Evolutionary conservation across 352 stramenopile genomes (phyloP).

Genomic region (Phytopythium oedochilum): DNA sequence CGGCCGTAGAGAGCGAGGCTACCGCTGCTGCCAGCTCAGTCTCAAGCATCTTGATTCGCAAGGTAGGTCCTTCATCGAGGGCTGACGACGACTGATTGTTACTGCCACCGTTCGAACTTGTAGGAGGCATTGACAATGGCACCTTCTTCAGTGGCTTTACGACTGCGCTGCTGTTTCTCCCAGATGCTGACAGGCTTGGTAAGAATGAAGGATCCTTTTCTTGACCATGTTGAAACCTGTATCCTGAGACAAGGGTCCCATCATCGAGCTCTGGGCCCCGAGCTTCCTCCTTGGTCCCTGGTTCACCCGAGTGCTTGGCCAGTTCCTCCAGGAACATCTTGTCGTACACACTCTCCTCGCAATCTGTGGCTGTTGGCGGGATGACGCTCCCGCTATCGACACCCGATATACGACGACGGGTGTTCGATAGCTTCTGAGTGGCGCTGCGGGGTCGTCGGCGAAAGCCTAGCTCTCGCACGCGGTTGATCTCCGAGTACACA

Average conservation of each 20-base stretch:
- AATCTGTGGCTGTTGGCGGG: background rate
- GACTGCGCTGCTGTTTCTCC: background rate
- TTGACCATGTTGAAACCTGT: too few relatives aligned
- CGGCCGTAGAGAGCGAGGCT: conserved; percentile 16
- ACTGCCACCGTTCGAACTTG: background rate
- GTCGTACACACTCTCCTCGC: conserved; percentile 24
- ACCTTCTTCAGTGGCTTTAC: background rate
- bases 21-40: conserved; percentile 22
- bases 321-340: conserved; percentile 66
- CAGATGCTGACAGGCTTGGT: background rate
- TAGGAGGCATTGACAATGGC: background rate
- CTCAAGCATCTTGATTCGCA: conserved; percentile 11
- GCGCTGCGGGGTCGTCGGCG: conserved; percentile 1
- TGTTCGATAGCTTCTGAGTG: background rate
- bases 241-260: too few relatives aligned
- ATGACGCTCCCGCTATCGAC: background rate
- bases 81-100: background rate
- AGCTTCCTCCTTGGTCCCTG: background rate
- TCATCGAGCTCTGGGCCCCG: background rate
- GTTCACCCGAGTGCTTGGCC: conserved; percentile 32
- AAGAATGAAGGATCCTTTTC: background rate
- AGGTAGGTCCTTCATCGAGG: conserved; percentile 1
- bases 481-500: conserved; percentile 59
- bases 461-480: conserved; percentile 47
- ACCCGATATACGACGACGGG: background rate